Evolutionary conservation across 2,329 filamentous ascomycete genomes (phyloP), one percentile per base, ranked within the genome.

Genomic region (Arachnopeziza araneosa): DNA sequence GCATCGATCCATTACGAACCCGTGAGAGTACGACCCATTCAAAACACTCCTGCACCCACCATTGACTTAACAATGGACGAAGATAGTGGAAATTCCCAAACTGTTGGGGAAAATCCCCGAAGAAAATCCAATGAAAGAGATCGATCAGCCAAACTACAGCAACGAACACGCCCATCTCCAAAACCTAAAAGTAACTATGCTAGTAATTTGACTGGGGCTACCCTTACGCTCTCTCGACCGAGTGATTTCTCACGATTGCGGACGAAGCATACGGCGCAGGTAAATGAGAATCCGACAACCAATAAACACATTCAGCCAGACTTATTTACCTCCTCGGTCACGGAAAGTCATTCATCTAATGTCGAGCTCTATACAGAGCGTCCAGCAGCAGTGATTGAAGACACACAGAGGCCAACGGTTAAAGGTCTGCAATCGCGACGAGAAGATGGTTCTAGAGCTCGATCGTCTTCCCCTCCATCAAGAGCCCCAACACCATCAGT

Each of bases 31-130:
- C 63, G 54, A 19, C 26, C 62, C 1, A 50, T 51, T 22, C 54
- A 55, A 21, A 56, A 60, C 32, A 30, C 50, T 23, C 26, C 48
- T n/a, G 24, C 60, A 8, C 50, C 23, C 21, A 53, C 62, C 2
- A 69, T 71, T 53, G 68, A 69, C 57, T 60, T 71, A 4, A 70
- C 69, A 7, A n/a, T 53, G n/a, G 67, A 67, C 22, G 63, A 65
- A 17, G 62, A 66, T 19, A 57, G 64, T 49, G 58, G 54, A 44
- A 49, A 51, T 49, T 14, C 50, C 21, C 21, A 23, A 22, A 52
- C 50, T 21, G 22, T 22, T 3, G 17, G 3, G 3, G 17, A 52
- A 24, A n/a, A n/a, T 3, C 7, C 17, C n/a, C 50, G 19, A 52
- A n/a, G 22, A 5, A 22, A 52, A 10, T 8, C 9, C 21, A 52